Conservation (phyloP, 2,329 filamentous ascomycete genomes). For the Zymoseptoria brevis region DNA sequence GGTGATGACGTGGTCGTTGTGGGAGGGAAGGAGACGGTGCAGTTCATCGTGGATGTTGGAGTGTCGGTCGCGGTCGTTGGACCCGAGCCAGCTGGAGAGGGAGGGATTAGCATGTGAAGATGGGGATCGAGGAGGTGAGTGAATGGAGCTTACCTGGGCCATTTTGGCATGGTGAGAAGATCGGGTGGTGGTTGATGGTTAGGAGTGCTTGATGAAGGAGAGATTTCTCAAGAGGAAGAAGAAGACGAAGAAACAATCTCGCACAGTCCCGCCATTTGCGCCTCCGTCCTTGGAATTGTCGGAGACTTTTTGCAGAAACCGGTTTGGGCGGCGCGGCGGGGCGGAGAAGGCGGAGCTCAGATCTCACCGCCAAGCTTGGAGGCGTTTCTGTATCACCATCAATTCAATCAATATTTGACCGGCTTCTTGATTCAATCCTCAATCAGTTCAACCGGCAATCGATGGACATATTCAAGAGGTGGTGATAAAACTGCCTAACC, state of each 20-base stretch:
- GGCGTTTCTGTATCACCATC: neutral
- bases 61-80: constrained; percentile 32
- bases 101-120: neutral
- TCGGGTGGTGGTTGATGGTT: neutral
- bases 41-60: constrained; percentile 36
- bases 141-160: constrained; percentile 2
- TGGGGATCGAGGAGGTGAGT: neutral
- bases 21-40: constrained; percentile 53
- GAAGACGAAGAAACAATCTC: neutral
- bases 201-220: neutral
- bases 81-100: constrained; percentile 12
- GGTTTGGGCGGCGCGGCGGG: neutral
- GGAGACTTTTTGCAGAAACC: neutral
- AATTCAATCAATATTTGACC: neutral
- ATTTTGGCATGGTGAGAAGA: constrained; percentile 1
- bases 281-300: neutral
- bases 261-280: neutral
- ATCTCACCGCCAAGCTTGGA: neutral
- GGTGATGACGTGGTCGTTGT: constrained; percentile 46
- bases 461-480: too few relatives aligned
- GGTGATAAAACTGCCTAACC: too few relatives aligned
- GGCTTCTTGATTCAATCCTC: too few relatives aligned
- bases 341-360: neutral
- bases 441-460: too few relatives aligned
- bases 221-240: neutral